Evolutionary conservation across 495 filamentous ascomycete genomes (phyloP).

Genomic region (Lepidopterella palustris): DNA sequence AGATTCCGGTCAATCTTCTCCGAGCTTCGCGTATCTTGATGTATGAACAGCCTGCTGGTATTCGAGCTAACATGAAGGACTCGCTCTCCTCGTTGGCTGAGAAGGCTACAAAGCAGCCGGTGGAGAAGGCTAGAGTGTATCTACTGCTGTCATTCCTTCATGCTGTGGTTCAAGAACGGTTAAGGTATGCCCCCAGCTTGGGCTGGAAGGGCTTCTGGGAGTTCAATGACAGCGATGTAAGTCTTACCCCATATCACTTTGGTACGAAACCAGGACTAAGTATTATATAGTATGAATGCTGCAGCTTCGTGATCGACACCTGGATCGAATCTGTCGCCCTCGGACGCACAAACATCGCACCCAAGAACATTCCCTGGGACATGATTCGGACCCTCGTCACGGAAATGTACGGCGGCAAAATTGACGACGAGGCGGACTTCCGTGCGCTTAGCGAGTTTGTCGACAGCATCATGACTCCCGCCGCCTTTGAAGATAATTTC

Average conservation of each 20-base stretch:
- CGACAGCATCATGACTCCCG: slow-evolving; percentile 66
- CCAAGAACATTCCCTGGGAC: slow-evolving; percentile 91
- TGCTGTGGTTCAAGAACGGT: slow-evolving; percentile 89
- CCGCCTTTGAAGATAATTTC: slow-evolving; percentile 86
- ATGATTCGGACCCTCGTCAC: slow-evolving; percentile 89
- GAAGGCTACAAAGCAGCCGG: slow-evolving; percentile 72
- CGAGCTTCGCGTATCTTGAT: slow-evolving; percentile 90
- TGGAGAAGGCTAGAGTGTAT: slow-evolving; percentile 87
- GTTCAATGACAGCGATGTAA: slow-evolving; percentile 98
- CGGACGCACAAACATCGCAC: slow-evolving; percentile 84
- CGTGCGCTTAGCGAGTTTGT: slow-evolving; percentile 64
- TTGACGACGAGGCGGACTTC: slow-evolving; percentile 90
- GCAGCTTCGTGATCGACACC: slow-evolving; percentile 87
- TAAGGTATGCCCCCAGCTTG: slow-evolving; percentile 89
- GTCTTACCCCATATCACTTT: slow-evolving; percentile 34
- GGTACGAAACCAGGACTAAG: slow-evolving; percentile 32
- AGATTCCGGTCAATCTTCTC: slow-evolving; percentile 94
- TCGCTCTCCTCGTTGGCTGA: slow-evolving; percentile 76
- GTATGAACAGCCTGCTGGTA: slow-evolving; percentile 96
- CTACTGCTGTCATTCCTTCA: slow-evolving; percentile 90
- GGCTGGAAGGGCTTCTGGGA: slow-evolving; percentile 99
- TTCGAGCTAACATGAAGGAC: slow-evolving; percentile 98
- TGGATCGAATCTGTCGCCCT: slow-evolving; percentile 81
- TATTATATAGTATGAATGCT: slow-evolving; percentile 80
- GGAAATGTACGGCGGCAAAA: slow-evolving; percentile 96